A percentile compares a stretch with the other conserved stretches of the same genome.
These are phyloP conservation scores for Lablab purpureus DNA, from an alignment of 306 rosid species.

Conservation along the genomic window DNA sequence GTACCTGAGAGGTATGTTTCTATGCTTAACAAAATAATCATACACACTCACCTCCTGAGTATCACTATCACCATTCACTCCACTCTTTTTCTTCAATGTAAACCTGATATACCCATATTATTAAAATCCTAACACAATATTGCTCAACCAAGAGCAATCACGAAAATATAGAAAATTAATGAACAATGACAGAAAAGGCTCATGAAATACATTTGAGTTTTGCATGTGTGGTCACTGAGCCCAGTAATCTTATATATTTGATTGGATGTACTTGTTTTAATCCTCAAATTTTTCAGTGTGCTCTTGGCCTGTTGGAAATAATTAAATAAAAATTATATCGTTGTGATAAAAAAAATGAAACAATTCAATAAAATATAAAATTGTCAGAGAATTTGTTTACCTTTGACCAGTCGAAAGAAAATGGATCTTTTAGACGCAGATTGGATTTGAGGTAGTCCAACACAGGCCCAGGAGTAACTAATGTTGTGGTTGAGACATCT, in stretches of 20 bases:
- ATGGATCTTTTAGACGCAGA: constrained; percentile 79
- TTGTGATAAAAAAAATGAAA: neutral
- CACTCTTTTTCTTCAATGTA: constrained; percentile 62
- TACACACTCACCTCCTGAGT: constrained; percentile 72
- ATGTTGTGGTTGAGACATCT: constrained; percentile 96
- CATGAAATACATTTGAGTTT: constrained; percentile 62
- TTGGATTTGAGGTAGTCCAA: constrained; percentile 82
- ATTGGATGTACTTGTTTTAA: constrained; percentile 70
- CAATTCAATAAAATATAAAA: neutral
- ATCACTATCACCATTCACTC: constrained; percentile 46
- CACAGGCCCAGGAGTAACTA: constrained; percentile 85
- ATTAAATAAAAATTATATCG: neutral
- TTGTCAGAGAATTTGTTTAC: constrained; percentile 48
- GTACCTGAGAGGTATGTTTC: constrained; percentile 64
- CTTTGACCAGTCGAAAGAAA: constrained; percentile 80
- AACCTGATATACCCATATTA: constrained; percentile 53
- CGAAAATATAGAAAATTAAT: neutral
- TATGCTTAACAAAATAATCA: constrained; percentile 79
- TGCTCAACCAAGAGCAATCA: neutral
- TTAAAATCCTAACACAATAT: neutral
- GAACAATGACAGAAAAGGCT: neutral
- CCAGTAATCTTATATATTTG: constrained; percentile 86
- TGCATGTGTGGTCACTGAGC: constrained; percentile 78
- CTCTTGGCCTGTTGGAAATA: constrained; percentile 75
- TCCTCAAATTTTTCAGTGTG: constrained; percentile 79